phyloP scores from a whole-genome alignment of 2,329 filamentous ascomycete genomes.

The Fusarium sp. region DNA sequence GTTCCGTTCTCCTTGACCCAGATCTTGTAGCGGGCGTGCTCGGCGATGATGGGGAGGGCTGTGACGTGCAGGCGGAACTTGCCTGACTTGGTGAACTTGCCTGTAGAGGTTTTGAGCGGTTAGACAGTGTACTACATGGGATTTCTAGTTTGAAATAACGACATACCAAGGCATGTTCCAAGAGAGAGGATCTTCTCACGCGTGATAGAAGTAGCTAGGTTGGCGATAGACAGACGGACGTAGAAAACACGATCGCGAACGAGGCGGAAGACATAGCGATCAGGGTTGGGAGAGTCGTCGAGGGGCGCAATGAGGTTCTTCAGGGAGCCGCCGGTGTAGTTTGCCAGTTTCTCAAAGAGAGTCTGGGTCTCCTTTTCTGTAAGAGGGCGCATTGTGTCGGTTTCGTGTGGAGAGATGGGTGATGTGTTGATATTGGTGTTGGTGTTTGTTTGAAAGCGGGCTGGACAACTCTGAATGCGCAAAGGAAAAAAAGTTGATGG shows the following conservation, averaged over 20 bases:
- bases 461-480: constrained; percentile 8
- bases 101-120: constrained; percentile 54
- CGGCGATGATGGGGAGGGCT: constrained; percentile 85
- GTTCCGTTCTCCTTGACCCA: constrained; percentile 97
- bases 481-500: constrained; percentile 43
- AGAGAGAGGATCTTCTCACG: constrained; percentile 85
- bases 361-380: constrained; percentile 84
- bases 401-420: not conserved
- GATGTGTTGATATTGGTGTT: constrained; percentile 21
- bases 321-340: constrained; percentile 89
- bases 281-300: constrained; percentile 74
- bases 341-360: constrained; percentile 91
- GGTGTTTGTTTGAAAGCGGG: constrained; percentile 16
- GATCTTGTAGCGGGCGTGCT: constrained; percentile 94
- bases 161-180: constrained; percentile 82
- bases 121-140: constrained; percentile 13
- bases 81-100: constrained; percentile 96
- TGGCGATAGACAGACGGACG: constrained; percentile 88
- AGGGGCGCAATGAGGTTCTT: constrained; percentile 85
- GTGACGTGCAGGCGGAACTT: constrained; percentile 97
- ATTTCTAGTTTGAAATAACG: not conserved
- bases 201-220: constrained; percentile 87
- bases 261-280: constrained; percentile 88
- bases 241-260: constrained; percentile 91
- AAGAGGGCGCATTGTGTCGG: constrained; percentile 77